A percentile compares a stretch with the other conserved stretches of the same genome.
These are phyloP conservation scores for Zhuliangozyma parablackwelliae DNA, from an alignment of 1,139 yeast species.

Conservation along the genomic window DNA sequence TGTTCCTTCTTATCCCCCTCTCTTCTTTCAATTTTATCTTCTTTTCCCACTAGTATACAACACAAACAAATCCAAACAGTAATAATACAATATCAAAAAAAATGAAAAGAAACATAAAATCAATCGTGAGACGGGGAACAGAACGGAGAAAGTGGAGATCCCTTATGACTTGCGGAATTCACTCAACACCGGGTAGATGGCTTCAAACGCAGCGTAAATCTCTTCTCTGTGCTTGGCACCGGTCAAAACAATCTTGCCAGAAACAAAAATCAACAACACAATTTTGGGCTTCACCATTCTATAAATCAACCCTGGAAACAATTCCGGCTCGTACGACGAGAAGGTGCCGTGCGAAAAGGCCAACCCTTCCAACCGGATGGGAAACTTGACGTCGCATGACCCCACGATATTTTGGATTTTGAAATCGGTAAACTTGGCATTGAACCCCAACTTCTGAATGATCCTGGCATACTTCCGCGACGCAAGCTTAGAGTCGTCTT, in stretches of 20 bases:
- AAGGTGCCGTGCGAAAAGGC: slow-evolving; percentile 98
- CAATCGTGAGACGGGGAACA: background rate
- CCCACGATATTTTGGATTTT: slow-evolving; percentile 98
- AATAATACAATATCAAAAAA: background rate
- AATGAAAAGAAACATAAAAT: background rate
- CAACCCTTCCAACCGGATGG: slow-evolving; percentile 93
- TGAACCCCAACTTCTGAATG: slow-evolving; percentile 95
- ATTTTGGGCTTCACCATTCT: slow-evolving; percentile 99
- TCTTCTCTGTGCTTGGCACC: slow-evolving; percentile 99
- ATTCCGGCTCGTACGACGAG: slow-evolving; percentile 97
- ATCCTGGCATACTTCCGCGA: slow-evolving; percentile 97
- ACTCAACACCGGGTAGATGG: slow-evolving; percentile 95
- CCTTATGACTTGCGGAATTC: slow-evolving; percentile 82
- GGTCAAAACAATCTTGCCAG: slow-evolving; percentile 95
- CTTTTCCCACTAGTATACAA: too few species aligned
- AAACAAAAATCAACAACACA: slow-evolving; percentile 89
- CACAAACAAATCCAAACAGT: too few species aligned
- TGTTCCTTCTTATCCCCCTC: slow-evolving; percentile 9
- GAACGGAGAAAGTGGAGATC: background rate
- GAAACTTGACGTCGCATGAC: slow-evolving; percentile 97
- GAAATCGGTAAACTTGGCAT: slow-evolving; percentile 93
- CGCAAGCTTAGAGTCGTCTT: slow-evolving; percentile 95
- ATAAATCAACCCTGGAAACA: slow-evolving; percentile 96
- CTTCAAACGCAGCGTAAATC: slow-evolving; percentile 95
- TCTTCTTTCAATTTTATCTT: too few species aligned